Evolutionary conservation across 2,329 filamentous ascomycete species (phyloP), one percentile per base, ranked within the genome.

Genomic region (Pseudogymnoascus sp.): DNA sequence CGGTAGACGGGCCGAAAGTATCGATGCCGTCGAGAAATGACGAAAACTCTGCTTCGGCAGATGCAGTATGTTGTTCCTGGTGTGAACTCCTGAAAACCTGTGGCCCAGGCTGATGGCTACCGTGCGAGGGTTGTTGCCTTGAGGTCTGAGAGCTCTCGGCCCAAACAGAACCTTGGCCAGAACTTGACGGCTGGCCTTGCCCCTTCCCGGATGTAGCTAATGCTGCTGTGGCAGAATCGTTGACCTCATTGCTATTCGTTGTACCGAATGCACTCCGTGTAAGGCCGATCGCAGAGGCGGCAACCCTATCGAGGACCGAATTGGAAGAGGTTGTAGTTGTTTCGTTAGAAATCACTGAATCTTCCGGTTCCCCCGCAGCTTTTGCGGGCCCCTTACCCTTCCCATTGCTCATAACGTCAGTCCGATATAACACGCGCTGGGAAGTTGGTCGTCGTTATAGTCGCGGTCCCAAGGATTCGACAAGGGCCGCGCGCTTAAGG

Each of bases 261-360:
- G 66, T 61, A 43, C 62, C 64, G 50, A 76, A 70, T n/a, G 69
- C 65, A 64, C 69, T 70, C 20, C 68, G 68, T 20, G 73, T 64
- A 30, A 76, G 69, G 0, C 69, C 68, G 11, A 66, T 68, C 30
- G 75, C 75, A 25, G 75, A 76, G 57, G 68, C 66, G 60, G 66
- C 62, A 53, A 72, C 63, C 60, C 68, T 63, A 39, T 66, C 66
- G 3, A 70, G 47, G 6, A 71, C 57, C 8, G 50, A 62, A 28
- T 62, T 33, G 14, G 68, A 68, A 15, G 62, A 53, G 30, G 18
- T 22, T 20, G 30, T 20, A 33, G n/a, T 53, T 36, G 30, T 62
- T 35, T 39, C 41, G 28, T 62, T 35, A 12, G 62, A 35, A 58
- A 38, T 18, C 22, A 62, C 62, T 38, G 61, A n/a, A 5, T 53